A percentile compares a stretch with the other conserved stretches of the same genome.
These are phyloP conservation scores for Flaveria linearis DNA, from an alignment of 129 eudicot species.

Conservation along the genomic window DNA sequence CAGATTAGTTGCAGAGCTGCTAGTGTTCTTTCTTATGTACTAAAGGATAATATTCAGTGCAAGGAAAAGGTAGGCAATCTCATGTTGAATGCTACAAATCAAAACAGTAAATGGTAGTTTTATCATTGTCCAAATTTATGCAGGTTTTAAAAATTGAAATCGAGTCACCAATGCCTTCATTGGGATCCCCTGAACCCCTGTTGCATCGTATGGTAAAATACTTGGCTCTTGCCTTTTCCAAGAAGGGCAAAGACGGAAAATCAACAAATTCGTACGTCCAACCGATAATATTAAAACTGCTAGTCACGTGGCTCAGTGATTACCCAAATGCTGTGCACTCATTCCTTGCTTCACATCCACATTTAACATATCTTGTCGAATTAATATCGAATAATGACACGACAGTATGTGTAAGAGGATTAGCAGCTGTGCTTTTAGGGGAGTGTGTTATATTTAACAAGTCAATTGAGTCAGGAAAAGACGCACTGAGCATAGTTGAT, in stretches of 20 bases:
- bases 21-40: constrained; percentile 79
- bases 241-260: constrained; percentile 64
- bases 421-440: constrained; percentile 77
- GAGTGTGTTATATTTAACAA: constrained; percentile 69
- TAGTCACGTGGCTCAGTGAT: constrained; percentile 74
- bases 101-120: background rate
- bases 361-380: constrained; percentile 73
- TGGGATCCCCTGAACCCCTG: constrained; percentile 77
- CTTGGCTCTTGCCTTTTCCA: constrained; percentile 82
- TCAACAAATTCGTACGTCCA: constrained; percentile 49
- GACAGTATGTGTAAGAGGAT: constrained; percentile 65
- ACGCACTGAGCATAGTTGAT: constrained; percentile 65
- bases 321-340: constrained; percentile 77
- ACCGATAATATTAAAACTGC: constrained; percentile 70
- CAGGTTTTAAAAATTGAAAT: constrained; percentile 78
- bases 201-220: constrained; percentile 84
- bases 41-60: constrained; percentile 76
- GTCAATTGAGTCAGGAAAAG: constrained; percentile 48
- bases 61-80: constrained; percentile 71
- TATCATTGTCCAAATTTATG: background rate
- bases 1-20: constrained; percentile 95
- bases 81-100: background rate
- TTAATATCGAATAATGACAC: constrained; percentile 50
- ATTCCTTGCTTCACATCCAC: constrained; percentile 75
- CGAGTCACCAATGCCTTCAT: constrained; percentile 57